phyloP scores from a whole-genome alignment of 2,329 filamentous ascomycete genomes.

The Pyrenophora seminiperda region DNA sequence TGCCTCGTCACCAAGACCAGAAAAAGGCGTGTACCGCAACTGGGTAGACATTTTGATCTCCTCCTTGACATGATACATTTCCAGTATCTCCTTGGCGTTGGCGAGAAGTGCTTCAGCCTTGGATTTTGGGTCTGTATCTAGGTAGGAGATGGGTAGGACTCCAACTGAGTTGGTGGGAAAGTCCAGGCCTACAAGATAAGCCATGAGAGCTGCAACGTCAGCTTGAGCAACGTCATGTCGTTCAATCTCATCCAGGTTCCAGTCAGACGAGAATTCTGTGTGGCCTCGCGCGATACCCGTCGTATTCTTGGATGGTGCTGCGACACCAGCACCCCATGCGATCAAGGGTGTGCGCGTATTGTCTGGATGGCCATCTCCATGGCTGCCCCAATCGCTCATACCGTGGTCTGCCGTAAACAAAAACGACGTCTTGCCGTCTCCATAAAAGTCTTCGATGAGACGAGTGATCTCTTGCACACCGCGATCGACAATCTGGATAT shows the following conservation, averaged over 20 bases:
- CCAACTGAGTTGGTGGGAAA: slow-evolving; percentile 97
- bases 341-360: slow-evolving; percentile 95
- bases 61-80: slow-evolving; percentile 97
- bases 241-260: slow-evolving; percentile 78
- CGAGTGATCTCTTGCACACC: slow-evolving; percentile 84
- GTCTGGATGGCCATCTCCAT: slow-evolving; percentile 95
- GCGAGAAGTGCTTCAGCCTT: slow-evolving; percentile 85
- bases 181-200: slow-evolving; percentile 83
- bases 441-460: slow-evolving; percentile 84
- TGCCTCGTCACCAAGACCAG: slow-evolving; percentile 67
- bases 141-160: slow-evolving; percentile 82
- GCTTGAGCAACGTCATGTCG: slow-evolving; percentile 93
- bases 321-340: slow-evolving; percentile 90
- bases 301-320: slow-evolving; percentile 67
- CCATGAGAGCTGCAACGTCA: slow-evolving; percentile 93
- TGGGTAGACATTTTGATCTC: slow-evolving; percentile 76
- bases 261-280: slow-evolving; percentile 86
- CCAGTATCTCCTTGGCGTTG: slow-evolving; percentile 84
- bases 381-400: slow-evolving; percentile 99
- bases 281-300: slow-evolving; percentile 74
- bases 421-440: slow-evolving; percentile 81
- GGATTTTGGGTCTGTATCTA: slow-evolving; percentile 71
- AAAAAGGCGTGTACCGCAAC: slow-evolving; percentile 77
- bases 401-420: slow-evolving; percentile 98
- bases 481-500: slow-evolving; percentile 91